Evolutionary conservation across 2,329 filamentous ascomycete species (phyloP).

Genomic region (Thelonectria blattea): DNA sequence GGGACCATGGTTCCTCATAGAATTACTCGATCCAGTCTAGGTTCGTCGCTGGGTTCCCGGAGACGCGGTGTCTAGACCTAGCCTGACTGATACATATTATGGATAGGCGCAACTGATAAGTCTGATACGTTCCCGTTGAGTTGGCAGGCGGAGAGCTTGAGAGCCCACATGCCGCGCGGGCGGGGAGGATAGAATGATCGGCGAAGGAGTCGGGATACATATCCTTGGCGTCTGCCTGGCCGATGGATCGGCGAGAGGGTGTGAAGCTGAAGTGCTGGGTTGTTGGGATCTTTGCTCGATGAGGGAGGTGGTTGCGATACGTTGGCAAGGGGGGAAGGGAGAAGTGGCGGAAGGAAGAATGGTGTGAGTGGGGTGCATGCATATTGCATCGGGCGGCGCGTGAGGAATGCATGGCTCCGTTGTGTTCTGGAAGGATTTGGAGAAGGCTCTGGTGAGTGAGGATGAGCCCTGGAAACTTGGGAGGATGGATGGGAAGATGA

Average conservation of each 20-base stretch:
- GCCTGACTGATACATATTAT: too few species aligned
- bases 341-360: too few species aligned
- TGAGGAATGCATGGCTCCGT: too few species aligned
- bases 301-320: background rate
- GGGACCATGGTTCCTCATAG: background rate
- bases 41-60: background rate
- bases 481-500: background rate
- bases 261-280: too few species aligned
- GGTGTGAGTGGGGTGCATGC: background rate
- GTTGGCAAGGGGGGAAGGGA: background rate
- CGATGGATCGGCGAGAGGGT: background rate
- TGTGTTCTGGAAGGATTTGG: background rate
- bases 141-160: too few species aligned
- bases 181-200: background rate
- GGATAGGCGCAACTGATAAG: constrained; percentile 1
- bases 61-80: background rate
- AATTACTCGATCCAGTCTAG: constrained; percentile 8
- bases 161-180: constrained; percentile 5
- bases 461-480: background rate
- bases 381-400: background rate
- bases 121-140: background rate
- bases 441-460: background rate
- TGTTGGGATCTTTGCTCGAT: background rate
- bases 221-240: background rate
- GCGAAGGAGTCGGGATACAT: background rate